Evolutionary conservation across 2,329 filamentous ascomycete genomes (phyloP), one percentile per base, ranked within the genome.

Genomic region (Monilinia fructicola): DNA sequence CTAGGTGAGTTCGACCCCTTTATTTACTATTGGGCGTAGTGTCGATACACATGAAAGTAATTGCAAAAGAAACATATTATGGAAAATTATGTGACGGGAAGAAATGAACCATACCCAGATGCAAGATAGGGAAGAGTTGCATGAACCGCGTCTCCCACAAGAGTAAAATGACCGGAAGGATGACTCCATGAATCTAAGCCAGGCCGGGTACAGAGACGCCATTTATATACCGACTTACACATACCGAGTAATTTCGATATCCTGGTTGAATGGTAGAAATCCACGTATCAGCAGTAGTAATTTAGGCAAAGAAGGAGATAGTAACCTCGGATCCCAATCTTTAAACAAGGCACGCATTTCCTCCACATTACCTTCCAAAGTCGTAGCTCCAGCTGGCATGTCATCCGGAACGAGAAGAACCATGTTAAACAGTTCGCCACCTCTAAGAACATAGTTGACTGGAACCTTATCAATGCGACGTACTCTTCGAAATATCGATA

Each of bases 121-220:
- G 85, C 84, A 0, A 87, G 78, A 72, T 90, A 90, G 0, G 87
- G 87, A 0, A 90, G 78, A 0, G 85, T 89, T 0, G 87, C 86
- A 69, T 90, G 86, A 2, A 86, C 85, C 0, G 86, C 84, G 71
- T 90, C 87, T 0, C 87, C 87, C 0, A 89, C 78, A 72, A 89
- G 81, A 0, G 84, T 83, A 71, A 87, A 87, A 0, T 83, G 78
- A 0, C 81, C 85, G 0, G 80, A 83, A 0, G 81, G 76, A 69
- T 88, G 82, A 0, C 80, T 84, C 87, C 87, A 89, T 1, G 78
- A 78, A n/a, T 81, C 80, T 48, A 87, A 79, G 6, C 81, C 81
- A 1, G 81, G 81, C 0, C 85, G 79, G 67, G 85, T 86, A 74
- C 83, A 85, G 0, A 88, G 76, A 2, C 84, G 79, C 86, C 86